Evolutionary conservation across 768 basidiomycete species (phyloP).

Genomic region (Rhizopogon vesiculosus): DNA sequence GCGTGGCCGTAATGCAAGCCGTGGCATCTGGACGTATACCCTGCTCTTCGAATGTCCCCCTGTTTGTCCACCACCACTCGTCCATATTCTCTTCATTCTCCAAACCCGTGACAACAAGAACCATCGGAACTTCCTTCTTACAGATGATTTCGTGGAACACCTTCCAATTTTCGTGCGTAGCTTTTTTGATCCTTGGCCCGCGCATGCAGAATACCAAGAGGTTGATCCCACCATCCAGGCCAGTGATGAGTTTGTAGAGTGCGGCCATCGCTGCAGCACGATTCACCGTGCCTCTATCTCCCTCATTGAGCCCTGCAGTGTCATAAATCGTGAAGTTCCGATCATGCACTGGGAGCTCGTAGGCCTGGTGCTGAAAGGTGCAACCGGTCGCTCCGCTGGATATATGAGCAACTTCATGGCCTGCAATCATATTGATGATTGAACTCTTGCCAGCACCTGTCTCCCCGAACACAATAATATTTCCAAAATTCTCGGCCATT

Average conservation of each 20-base stretch:
- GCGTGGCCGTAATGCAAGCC: constrained; percentile 13
- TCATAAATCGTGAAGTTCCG: constrained; percentile 8
- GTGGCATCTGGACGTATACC: no score
- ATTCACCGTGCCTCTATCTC: not conserved
- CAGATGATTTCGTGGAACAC: constrained; percentile 26
- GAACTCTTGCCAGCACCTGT: constrained; percentile 17
- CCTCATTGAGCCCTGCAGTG: constrained; percentile 13
- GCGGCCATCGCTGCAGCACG: no score
- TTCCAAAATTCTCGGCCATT: no score
- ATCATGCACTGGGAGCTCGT: constrained; percentile 10
- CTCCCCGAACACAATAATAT: constrained; percentile 1
- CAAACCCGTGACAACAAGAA: constrained; percentile 26
- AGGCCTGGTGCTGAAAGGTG: constrained; percentile 19
- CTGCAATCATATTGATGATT: not conserved
- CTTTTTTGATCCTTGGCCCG: no score
- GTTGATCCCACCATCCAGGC: no score
- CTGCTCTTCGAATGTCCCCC: constrained; percentile 10
- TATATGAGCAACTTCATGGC: not conserved
- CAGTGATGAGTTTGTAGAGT: no score
- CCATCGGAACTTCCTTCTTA: constrained; percentile 26
- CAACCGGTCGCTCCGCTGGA: constrained; percentile 14
- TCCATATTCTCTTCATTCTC: constrained; percentile 30
- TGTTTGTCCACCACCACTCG: constrained; percentile 26
- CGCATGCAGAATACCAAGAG: no score
- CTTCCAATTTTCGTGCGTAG: no score